Evolutionary conservation across 352 stramenopile genomes (phyloP), one percentile per base, ranked within the genome.

Genomic region (Phytophthora sp.): DNA sequence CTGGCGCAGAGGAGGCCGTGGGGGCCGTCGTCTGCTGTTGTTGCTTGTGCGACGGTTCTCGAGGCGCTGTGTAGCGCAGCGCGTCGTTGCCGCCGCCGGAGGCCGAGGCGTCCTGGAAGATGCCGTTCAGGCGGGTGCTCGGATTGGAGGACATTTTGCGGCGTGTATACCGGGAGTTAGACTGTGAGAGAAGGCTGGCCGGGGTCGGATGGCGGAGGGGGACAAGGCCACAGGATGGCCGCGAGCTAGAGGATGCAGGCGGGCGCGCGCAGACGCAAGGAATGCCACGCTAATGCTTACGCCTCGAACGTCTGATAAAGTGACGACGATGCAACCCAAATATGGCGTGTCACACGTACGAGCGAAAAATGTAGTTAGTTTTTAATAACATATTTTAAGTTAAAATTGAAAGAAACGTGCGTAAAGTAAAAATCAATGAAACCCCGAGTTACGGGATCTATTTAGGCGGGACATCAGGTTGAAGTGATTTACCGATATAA

Each of bases 11-110:
- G 6, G 71, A 21, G 8, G 77, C 56, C 1, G 60, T 30, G 7
- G 69, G 41, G 6, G 74, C 31, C n/a, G 73, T 27, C 12, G 18
- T 15, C 44, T 57, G 57, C 30, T 53, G 54, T 13, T 66, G 66
- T 12, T 73, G 66, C 33, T 71, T 74, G 6, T 69, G 58, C 27
- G 79, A 72, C 9, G 85, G 85, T 69, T 94, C 86, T 36, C 77
- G 77, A 7, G 86, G 86, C 24, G 86, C 78, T 18, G 76, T 77
- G 62, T 92, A 94, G 11, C 83, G 74, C 64, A 94, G 67, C 53
- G 79, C 80, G 24, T 91, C 81, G 57, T 94, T 94, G 4, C 81
- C 57, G 24, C 50, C 55, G 24, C 64, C 57, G 18, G 73, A 45
- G 18, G 42, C 27, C 11, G 67, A 57, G 18, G 60, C 57, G 46